Percentiles rank a stretch among this genome's conserved stretches.
Conservation (phyloP, 2,329 filamentous ascomycete species). For the Fusarium buxicola region DNA sequence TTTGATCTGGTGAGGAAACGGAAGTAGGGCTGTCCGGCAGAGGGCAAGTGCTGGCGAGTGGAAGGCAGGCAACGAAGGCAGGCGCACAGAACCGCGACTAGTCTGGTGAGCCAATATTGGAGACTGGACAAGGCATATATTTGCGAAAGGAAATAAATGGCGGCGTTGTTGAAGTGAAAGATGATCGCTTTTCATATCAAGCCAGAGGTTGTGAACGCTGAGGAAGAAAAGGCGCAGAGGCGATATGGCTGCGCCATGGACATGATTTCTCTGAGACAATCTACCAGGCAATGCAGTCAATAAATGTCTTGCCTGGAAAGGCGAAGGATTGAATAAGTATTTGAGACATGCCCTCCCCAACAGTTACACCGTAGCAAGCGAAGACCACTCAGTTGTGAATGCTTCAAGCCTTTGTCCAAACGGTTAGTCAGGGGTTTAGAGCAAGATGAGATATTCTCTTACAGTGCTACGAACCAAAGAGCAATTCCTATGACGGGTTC, state of each 20-base stretch:
- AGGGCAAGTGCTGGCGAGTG: neutral
- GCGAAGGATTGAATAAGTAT: slow-evolving; percentile 46
- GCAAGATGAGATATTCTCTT: slow-evolving; percentile 46
- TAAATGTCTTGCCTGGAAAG: slow-evolving; percentile 34
- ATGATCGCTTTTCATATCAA: slow-evolving; percentile 38
- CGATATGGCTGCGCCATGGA: slow-evolving; percentile 14
- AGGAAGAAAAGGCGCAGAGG: slow-evolving; percentile 5
- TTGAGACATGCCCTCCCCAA: slow-evolving; percentile 46
- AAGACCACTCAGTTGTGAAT: slow-evolving; percentile 38
- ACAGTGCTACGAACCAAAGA: slow-evolving; percentile 49
- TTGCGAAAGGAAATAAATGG: neutral
- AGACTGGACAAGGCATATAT: neutral
- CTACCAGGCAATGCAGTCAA: slow-evolving; percentile 29
- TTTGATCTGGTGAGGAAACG: neutral
- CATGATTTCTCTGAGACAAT: slow-evolving; percentile 46
- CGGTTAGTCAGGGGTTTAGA: slow-evolving; percentile 13
- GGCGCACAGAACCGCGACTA: neutral
- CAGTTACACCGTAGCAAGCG: slow-evolving; percentile 43
- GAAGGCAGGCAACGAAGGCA: neutral
- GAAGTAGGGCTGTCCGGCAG: neutral
- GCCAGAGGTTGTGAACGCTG: slow-evolving; percentile 7
- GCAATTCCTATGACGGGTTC: slow-evolving; percentile 52
- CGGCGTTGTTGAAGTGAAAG: neutral
- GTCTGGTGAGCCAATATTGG: neutral
- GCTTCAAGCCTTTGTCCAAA: slow-evolving; percentile 32